These are phyloP conservation scores for Penstemon davidsonii DNA, from an alignment of 257 asterid genomes.

Conservation along the genomic window DNA sequence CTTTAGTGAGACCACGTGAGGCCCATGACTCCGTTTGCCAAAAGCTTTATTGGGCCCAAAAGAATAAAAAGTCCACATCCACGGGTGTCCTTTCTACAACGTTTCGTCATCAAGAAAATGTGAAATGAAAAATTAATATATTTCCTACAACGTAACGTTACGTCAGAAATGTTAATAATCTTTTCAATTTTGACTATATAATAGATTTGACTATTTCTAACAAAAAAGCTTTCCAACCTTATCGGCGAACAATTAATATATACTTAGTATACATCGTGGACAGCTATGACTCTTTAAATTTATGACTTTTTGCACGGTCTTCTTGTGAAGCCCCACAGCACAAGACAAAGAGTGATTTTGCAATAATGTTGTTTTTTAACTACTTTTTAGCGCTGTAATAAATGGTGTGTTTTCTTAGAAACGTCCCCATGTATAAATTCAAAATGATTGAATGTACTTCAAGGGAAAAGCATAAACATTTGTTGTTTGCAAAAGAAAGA, in stretches of 20 bases:
- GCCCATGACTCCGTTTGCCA: slow-evolving; percentile 1
- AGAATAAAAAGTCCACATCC: background rate
- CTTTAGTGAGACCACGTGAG: slow-evolving; percentile 10
- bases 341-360: too few relatives aligned
- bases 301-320: too few relatives aligned
- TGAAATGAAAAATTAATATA: too few relatives aligned
- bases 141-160: background rate
- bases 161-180: background rate
- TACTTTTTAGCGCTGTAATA: too few relatives aligned
- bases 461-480: too few relatives aligned
- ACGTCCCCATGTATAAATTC: too few relatives aligned
- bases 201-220: background rate
- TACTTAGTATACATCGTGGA: background rate
- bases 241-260: background rate
- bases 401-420: too few relatives aligned
- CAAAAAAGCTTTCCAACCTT: background rate
- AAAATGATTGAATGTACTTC: too few relatives aligned
- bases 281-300: too few relatives aligned
- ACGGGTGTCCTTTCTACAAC: background rate
- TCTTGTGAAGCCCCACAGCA: too few relatives aligned
- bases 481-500: too few relatives aligned
- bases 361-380: too few relatives aligned
- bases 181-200: background rate
- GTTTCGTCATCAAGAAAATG: background rate
- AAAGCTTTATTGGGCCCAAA: background rate